A percentile compares a stretch with the other conserved stretches of the same genome.
These are phyloP conservation scores for Agaricus blazei DNA, from an alignment of 768 basidiomycete species.

Conservation along the genomic window DNA sequence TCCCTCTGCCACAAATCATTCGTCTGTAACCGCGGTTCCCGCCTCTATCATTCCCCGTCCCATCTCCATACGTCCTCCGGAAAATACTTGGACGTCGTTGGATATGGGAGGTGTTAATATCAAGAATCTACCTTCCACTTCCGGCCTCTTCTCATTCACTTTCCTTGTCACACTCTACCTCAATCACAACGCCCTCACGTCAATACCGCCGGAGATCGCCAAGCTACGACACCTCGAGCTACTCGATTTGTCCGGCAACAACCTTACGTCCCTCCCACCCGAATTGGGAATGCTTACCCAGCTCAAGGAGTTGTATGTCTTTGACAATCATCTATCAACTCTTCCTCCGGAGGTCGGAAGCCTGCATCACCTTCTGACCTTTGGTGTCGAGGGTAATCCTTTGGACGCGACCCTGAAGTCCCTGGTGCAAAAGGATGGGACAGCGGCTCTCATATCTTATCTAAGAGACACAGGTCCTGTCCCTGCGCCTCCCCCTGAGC, in stretches of 20 bases:
- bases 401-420: conserved; percentile 71
- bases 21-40: conserved; percentile 74
- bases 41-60: conserved; percentile 63
- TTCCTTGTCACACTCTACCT: conserved; percentile 94
- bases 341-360: conserved; percentile 87
- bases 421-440: conserved; percentile 94
- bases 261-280: conserved; percentile 67
- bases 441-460: conserved; percentile 77
- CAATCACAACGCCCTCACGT: conserved; percentile 84
- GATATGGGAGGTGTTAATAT: conserved; percentile 96
- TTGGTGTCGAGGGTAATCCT: conserved; percentile 98
- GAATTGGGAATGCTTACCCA: conserved; percentile 89
- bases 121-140: conserved; percentile 79
- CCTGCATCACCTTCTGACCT: conserved; percentile 84
- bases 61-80: conserved; percentile 58
- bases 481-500: conserved; percentile 73
- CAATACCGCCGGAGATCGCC: conserved; percentile 78
- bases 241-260: conserved; percentile 90
- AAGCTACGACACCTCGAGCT: conserved; percentile 81
- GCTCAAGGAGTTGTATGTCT: conserved; percentile 89
- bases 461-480: conserved; percentile 93
- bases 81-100: conserved; percentile 82
- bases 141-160: conserved; percentile 79
- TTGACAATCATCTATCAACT: conserved; percentile 89
- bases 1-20: conserved; percentile 46